These are phyloP conservation scores for Diplosphaera chodatii DNA, from an alignment of 139 green algal genomes.

Conservation along the genomic window DNA sequence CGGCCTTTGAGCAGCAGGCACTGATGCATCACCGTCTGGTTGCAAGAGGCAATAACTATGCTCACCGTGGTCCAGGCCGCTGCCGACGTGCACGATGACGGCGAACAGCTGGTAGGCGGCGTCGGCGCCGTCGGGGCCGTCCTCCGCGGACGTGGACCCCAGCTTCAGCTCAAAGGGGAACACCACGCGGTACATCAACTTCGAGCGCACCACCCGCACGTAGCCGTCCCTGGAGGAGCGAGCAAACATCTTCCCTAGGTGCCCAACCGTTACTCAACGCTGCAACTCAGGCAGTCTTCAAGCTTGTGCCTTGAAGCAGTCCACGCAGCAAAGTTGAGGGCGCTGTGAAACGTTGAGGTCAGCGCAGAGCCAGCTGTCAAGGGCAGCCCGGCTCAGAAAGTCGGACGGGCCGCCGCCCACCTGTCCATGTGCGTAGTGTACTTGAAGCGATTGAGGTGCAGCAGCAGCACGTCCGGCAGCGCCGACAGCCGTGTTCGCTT, in stretches of 20 bases:
- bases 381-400: no score
- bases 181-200: conserved; percentile 94
- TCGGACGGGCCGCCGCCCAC: no score
- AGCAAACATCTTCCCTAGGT: background rate
- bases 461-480: background rate
- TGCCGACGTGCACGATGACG: background rate
- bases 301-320: no score
- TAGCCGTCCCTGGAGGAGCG: background rate
- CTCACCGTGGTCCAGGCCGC: background rate
- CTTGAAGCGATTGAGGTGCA: background rate
- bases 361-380: background rate
- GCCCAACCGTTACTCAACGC: no score
- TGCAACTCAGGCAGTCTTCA: no score
- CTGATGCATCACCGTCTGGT: no score
- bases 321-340: no score
- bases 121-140: background rate
- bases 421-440: conserved; percentile 66
- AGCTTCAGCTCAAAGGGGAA: conserved; percentile 97
- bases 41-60: no score
- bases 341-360: no score
- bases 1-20: background rate
- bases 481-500: no score
- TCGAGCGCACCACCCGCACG: conserved; percentile 27
- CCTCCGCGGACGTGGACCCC: background rate
- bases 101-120: background rate